Percentiles rank a stretch among this genome's conserved stretches.
Evolutionary conservation across 1,139 yeast genomes (phyloP).

Genomic region (Suhomyces yuchorum): DNA sequence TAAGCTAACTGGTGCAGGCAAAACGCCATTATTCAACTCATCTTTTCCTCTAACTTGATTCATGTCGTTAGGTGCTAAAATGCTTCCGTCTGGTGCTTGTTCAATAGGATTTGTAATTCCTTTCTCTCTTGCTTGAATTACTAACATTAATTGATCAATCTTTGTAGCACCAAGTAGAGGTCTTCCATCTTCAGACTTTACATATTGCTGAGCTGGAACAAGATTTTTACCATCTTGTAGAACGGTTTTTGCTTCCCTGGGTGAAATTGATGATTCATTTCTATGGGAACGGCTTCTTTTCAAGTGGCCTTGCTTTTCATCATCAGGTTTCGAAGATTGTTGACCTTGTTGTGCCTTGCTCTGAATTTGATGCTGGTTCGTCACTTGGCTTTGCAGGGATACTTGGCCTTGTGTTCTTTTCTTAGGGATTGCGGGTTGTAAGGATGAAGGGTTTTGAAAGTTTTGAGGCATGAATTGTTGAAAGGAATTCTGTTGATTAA

Average conservation of each 20-base stretch:
- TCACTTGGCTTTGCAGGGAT: neutral
- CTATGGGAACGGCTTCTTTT: neutral
- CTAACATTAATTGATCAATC: constrained; percentile 86
- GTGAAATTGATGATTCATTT: constrained; percentile 1
- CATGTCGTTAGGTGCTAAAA: constrained; percentile 33
- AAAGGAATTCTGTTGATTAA: constrained; percentile 16
- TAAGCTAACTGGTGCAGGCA: constrained; percentile 67
- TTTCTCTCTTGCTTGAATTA: constrained; percentile 82
- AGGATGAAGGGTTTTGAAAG: constrained; percentile 10
- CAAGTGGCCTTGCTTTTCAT: constrained; percentile 1
- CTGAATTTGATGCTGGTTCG: constrained; percentile 7
- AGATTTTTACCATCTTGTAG: constrained; percentile 20
- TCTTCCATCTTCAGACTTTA: constrained; percentile 56
- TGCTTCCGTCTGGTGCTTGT: constrained; percentile 65
- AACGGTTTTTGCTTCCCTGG: neutral
- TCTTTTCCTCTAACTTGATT: constrained; percentile 20
- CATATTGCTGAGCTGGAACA: constrained; percentile 50
- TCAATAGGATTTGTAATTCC: constrained; percentile 64
- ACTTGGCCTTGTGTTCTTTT: constrained; percentile 7
- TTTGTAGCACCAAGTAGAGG: constrained; percentile 83
- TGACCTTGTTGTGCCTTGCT: neutral
- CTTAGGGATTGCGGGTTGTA: constrained; percentile 4
- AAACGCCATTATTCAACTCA: constrained; percentile 29
- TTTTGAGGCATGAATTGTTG: constrained; percentile 19
- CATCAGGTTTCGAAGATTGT: neutral